These are phyloP conservation scores for Asterella californica DNA, from an alignment of 225 moss, liverwort and hornwort species.

Conservation along the genomic window DNA sequence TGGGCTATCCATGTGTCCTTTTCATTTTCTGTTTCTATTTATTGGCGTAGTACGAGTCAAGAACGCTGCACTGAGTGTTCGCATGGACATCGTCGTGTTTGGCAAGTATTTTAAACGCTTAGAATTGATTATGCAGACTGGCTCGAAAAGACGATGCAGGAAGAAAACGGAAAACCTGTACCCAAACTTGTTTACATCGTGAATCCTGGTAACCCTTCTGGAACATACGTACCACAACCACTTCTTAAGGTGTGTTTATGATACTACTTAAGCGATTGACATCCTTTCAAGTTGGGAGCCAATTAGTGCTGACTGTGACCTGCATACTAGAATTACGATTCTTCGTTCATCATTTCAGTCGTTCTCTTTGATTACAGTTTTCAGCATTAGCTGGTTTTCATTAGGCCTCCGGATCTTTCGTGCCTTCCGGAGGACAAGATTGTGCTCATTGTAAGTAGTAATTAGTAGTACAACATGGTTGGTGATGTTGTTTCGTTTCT, in stretches of 20 bases:
- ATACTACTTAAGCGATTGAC: background rate
- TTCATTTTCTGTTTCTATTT: background rate
- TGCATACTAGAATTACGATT: too few relatives aligned
- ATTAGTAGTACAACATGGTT: too few relatives aligned
- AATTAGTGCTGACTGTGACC: too few relatives aligned
- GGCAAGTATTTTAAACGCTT: background rate
- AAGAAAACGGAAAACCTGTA: constrained; percentile 47
- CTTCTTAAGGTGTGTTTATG: constrained; percentile 73
- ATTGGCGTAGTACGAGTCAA: background rate
- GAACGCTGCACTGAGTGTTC: background rate
- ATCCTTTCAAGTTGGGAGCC: background rate
- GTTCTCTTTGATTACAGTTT: too few relatives aligned
- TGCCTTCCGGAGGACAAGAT: too few relatives aligned
- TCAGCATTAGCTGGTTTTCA: too few relatives aligned
- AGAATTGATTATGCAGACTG: constrained; percentile 57
- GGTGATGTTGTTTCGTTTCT: too few relatives aligned
- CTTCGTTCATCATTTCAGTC: too few relatives aligned
- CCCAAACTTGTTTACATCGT: constrained; percentile 90
- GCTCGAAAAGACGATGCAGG: constrained; percentile 74
- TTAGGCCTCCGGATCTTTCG: too few relatives aligned
- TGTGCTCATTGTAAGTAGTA: too few relatives aligned
- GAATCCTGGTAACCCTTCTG: constrained; percentile 98
- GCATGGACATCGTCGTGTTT: background rate
- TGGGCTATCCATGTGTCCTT: background rate
- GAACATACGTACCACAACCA: constrained; percentile 81